phyloP scores from a whole-genome alignment of 352 stramenopile species.

The Phytophthora fragariae region DNA sequence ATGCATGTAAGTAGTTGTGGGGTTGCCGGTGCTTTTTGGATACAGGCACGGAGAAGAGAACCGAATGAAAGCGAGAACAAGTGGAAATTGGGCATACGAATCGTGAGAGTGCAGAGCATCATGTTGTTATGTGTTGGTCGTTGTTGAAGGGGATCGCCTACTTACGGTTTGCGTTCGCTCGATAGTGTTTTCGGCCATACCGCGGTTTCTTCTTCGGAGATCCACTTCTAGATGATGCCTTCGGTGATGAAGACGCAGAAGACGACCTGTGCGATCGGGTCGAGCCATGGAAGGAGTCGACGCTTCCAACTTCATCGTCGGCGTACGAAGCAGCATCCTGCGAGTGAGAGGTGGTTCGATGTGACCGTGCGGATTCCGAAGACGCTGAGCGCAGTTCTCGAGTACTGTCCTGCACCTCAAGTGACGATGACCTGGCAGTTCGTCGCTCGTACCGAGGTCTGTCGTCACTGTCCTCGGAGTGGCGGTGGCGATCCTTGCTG shows the following conservation, averaged over 20 bases:
- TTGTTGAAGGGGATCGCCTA: slow-evolving; percentile 33
- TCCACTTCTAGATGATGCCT: slow-evolving; percentile 40
- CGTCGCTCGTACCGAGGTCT: slow-evolving; percentile 13
- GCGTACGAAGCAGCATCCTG: slow-evolving; percentile 36
- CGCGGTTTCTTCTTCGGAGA: slow-evolving; percentile 59
- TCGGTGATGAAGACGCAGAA: slow-evolving; percentile 41
- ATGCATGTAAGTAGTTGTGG: slow-evolving; percentile 52
- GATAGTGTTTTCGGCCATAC: slow-evolving; percentile 84
- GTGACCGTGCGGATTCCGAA: slow-evolving; percentile 12
- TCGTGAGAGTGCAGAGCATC: slow-evolving; percentile 24
- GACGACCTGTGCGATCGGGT: slow-evolving; percentile 46
- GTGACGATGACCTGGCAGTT: slow-evolving; percentile 31
- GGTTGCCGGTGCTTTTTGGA: slow-evolving; percentile 40
- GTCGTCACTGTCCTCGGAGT: slow-evolving; percentile 21
- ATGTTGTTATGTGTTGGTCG: slow-evolving; percentile 9
- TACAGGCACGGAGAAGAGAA: slow-evolving; percentile 31
- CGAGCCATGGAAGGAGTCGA: slow-evolving; percentile 27
- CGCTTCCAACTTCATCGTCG: slow-evolving; percentile 35
- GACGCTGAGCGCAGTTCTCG: slow-evolving; percentile 18
- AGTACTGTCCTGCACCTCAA: slow-evolving; percentile 38
- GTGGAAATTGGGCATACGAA: slow-evolving; percentile 29
- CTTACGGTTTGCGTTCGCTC: slow-evolving; percentile 68
- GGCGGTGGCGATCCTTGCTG: slow-evolving; percentile 18
- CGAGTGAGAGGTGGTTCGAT: slow-evolving; percentile 19
- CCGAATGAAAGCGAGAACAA: slow-evolving; percentile 34